phyloP scores from a whole-genome alignment of 768 basidiomycete species.

The Mycena galopus region DNA sequence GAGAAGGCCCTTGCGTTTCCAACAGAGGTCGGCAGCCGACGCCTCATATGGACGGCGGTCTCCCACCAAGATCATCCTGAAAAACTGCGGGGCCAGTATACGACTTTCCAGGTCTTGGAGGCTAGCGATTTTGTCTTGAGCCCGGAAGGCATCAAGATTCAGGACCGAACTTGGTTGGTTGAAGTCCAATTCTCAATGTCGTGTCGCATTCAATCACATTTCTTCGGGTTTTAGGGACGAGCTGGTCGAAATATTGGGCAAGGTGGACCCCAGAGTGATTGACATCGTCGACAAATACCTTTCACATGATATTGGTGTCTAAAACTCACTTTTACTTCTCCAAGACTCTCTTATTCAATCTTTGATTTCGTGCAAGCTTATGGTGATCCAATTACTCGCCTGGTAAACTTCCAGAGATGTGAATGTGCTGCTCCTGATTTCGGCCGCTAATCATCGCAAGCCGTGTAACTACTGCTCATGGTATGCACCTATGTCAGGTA shows the following conservation, averaged over 20 bases:
- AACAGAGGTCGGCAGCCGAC: conserved; percentile 39
- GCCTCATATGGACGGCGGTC: no score
- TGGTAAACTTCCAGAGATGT: no score
- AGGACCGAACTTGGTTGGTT: conserved; percentile 25
- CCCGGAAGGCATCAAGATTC: conserved; percentile 25
- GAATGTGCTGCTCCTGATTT: no score
- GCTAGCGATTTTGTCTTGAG: conserved; percentile 36
- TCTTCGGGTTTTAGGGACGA: no score
- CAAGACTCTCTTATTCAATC: no score
- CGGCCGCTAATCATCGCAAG: no score
- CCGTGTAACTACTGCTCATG: no score
- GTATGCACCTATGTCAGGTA: no score
- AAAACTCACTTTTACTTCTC: no score
- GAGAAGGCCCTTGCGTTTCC: conserved; percentile 33
- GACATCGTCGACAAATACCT: conserved; percentile 35
- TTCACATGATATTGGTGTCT: neutral
- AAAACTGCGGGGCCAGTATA: conserved; percentile 31
- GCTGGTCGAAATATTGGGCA: conserved; percentile 37
- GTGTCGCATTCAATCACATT: neutral
- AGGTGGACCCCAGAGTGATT: conserved; percentile 35
- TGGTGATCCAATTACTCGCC: no score
- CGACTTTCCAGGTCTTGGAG: conserved; percentile 12
- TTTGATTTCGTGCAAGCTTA: no score
- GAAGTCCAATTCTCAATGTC: neutral
- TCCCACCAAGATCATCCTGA: conserved; percentile 8